These are phyloP conservation scores for Entomophthora muscae DNA, from an alignment of 371 early-diverging fungal species.

Conservation along the genomic window DNA sequence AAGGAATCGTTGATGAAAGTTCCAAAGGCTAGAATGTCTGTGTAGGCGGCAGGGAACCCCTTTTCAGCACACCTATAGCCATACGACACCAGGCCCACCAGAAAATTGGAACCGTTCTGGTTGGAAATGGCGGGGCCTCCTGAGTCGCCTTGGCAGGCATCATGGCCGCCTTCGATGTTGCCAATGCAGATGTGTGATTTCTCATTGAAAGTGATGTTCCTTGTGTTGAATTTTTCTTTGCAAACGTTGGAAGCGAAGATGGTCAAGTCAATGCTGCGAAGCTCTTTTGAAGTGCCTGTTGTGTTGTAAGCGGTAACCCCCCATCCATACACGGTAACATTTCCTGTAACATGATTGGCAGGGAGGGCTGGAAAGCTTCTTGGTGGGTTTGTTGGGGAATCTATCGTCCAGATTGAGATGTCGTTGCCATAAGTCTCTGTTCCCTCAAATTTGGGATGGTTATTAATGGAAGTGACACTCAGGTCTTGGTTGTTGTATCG, in stretches of 20 bases:
- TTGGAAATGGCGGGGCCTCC: background rate
- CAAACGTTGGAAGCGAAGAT: background rate
- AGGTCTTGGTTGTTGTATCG: background rate
- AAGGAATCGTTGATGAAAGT: background rate
- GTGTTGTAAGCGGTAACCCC: background rate
- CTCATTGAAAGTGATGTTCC: background rate
- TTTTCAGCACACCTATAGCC: background rate
- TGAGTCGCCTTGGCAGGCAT: slow-evolving; percentile 1
- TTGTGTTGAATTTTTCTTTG: background rate
- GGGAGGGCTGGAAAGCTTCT: background rate
- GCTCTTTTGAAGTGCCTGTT: background rate
- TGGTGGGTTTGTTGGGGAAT: background rate
- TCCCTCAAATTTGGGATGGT: background rate
- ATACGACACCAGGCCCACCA: background rate
- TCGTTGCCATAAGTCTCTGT: background rate
- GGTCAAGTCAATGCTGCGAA: background rate
- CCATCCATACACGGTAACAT: background rate
- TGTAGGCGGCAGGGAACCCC: background rate
- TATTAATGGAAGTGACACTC: background rate
- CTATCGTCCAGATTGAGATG: background rate
- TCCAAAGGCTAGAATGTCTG: background rate
- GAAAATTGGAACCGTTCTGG: background rate
- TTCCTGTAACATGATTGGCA: background rate
- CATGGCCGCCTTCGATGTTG: background rate
- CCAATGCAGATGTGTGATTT: background rate